Evolutionary conservation across 768 basidiomycete genomes (phyloP), one percentile per base, ranked within the genome.

Genomic region (Suillus decipiens): DNA sequence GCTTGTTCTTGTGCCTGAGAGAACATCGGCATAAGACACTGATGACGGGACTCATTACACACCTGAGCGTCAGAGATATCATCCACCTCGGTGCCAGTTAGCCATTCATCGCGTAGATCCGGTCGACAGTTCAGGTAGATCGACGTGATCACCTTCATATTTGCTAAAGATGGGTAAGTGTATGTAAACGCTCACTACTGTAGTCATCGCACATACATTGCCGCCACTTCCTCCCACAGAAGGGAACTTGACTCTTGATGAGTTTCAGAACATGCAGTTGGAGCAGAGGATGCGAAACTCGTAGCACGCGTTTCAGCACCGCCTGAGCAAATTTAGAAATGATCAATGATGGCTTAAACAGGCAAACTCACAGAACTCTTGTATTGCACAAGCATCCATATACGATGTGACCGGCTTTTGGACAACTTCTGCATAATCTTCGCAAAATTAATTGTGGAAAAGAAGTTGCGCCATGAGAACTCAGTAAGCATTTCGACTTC

Each of bases 81-180:
- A 66, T 99, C 96, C 11, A 93, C 88, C 73, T 99, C 96, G 15
- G 88, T 88, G 1, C 93, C 93, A 14, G 95, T 91, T 47, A 99
- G 82, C 97, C 97, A 99, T 71, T 99, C 97, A 75, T 99, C 97
- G 22, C 96, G 86, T 47, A 99, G 82, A 72, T 99, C 96, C 9
- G 97, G 97, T 60, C 97, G 85, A 73, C 96, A 98, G 71, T 98
- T 97, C 63, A 99, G 81, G 75, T 99, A 99, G 67, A 99, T 98
- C 19, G 96, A 89, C 10, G 97, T 99, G 69, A 99, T 99, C 61
- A 99, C 93, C 78, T 99, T 99, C 97, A 99, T 99, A 75, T 99
- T 99, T 24, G 94, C 96, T 99, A 71, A 57, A 34, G 56, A 54
- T 45, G 61, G 53, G 64, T 58, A 37, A 41, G 37, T 4, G n/a